Conservation (phyloP, 805 yeast genomes). For the Kuraishia hungarica region DNA sequence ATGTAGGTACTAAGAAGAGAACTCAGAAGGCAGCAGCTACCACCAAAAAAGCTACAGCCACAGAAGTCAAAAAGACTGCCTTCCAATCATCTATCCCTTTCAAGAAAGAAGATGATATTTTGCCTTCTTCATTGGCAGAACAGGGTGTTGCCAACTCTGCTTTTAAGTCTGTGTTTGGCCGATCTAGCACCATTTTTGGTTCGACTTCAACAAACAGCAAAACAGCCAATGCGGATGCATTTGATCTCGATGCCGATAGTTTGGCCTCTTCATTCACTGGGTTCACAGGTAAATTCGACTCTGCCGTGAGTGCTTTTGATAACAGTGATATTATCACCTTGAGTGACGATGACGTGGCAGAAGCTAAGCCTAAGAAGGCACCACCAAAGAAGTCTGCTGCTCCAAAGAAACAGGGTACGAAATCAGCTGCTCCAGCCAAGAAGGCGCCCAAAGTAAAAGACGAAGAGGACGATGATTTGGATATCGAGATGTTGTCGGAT, state of each 20-base stretch:
- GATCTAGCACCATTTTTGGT: slow-evolving; percentile 19
- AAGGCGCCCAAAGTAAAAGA: slow-evolving; percentile 3
- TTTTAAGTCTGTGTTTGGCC: slow-evolving; percentile 28
- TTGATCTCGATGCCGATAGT: slow-evolving; percentile 2
- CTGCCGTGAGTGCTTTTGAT: slow-evolving; percentile 5
- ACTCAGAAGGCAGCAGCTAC: slow-evolving; percentile 10
- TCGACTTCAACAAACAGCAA: slow-evolving; percentile 4
- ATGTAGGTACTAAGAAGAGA: slow-evolving; percentile 7
- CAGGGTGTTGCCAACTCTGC: slow-evolving; percentile 3
- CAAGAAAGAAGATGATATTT: slow-evolving; percentile 3
- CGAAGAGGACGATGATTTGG: neutral
- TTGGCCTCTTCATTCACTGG: slow-evolving; percentile 5
- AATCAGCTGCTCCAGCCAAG: slow-evolving; percentile 6
- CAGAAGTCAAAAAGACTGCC: slow-evolving; percentile 1
- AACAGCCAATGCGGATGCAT: slow-evolving; percentile 6
- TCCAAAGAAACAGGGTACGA: slow-evolving; percentile 2
- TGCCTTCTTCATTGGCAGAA: slow-evolving; percentile 2
- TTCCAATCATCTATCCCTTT: slow-evolving; percentile 4
- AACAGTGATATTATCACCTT: neutral
- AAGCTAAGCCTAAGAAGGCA: slow-evolving; percentile 4
- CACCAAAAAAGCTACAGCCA: slow-evolving; percentile 1
- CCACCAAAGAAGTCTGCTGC: neutral
- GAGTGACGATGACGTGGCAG: neutral
- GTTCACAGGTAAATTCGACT: slow-evolving; percentile 4
- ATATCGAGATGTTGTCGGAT: neutral